Base-by-base conservation (phyloP, 148 eudicot genomes). In the Chenopodium suecicum region DNA sequence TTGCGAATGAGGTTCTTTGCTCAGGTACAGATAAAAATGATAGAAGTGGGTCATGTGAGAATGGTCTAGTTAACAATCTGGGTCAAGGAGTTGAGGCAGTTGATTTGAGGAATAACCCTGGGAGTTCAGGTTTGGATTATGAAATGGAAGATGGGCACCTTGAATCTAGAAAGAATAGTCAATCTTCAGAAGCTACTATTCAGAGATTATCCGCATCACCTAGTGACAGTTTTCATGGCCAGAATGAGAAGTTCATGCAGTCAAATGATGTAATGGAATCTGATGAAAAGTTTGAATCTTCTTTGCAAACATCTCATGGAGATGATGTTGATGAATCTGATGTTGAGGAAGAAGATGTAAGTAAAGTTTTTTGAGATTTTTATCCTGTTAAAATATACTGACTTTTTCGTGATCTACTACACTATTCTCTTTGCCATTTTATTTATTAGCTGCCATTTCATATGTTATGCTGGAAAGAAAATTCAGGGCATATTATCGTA, bases 311-410 rank as follows among this genome's bases (percentile, higher is more conserved):
- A 52, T 81, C 88, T 52, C 83, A 79, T 14, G 73, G 75, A 50
- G 87, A 84, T 82, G 95, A 88, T 78, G 85, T 72, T 75, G 98
- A 91, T 62, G 97, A 89, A 74, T 89, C 96, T 74, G 97, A 93
- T 81, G 77, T 90, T 47, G 89, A 86, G 85, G 96, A 90, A 74
- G 93, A 88, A 46, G 98, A 95, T 87, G 98, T 95, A 88, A 92
- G 98, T 87, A 58, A 25, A 3, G 0, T 69, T 56, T 68, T 37
- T 7, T 19, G 9, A 29, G 3, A 27, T 11, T 54, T 66, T 79
- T 0, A 69, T 58, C 48, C 34, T 70, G 23, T 65, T 37, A n/a
- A 58, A 64, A 41, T 6, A 16, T 52, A 16, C 13, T 31, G 22
- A 3, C 29, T n/a, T 31, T 19, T 34, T 65, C 74, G 2, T 67